Evolutionary conservation across 1,139 yeast species (phyloP).

Genomic region (Kurtzmaniella quercitrusa): DNA sequence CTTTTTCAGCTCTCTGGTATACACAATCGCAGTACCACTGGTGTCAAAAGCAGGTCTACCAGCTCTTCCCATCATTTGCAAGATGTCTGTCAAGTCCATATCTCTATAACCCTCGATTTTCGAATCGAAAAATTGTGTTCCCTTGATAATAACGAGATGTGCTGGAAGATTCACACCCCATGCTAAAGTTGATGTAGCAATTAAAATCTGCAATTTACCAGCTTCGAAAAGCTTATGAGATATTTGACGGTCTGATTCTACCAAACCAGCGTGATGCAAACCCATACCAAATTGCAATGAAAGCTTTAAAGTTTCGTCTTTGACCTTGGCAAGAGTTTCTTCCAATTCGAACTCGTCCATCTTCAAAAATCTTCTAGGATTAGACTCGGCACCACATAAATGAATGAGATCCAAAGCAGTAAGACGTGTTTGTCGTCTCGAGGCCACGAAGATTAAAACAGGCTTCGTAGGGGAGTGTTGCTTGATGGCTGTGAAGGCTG

Average conservation of each 20-base stretch:
- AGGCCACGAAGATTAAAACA: conserved; percentile 90
- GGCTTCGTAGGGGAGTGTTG: conserved; percentile 94
- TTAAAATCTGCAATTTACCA: conserved; percentile 81
- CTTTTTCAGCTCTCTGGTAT: conserved; percentile 88
- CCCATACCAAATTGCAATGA: conserved; percentile 95
- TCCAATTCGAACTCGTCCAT: conserved; percentile 75
- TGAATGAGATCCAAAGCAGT: conserved; percentile 93
- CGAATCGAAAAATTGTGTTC: conserved; percentile 85
- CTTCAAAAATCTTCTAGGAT: conserved; percentile 81
- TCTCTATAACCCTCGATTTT: conserved; percentile 77
- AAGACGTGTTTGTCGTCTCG: conserved; percentile 92
- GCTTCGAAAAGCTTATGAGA: conserved; percentile 83
- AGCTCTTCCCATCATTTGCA: conserved; percentile 92
- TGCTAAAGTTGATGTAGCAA: conserved; percentile 94
- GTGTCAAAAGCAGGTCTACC: conserved; percentile 98
- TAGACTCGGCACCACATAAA: conserved; percentile 89
- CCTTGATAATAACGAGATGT: conserved; percentile 87
- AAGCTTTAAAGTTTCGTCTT: conserved; percentile 82
- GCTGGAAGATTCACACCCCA: conserved; percentile 99
- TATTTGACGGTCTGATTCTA: conserved; percentile 82
- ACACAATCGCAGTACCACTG: conserved; percentile 91
- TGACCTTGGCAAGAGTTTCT: conserved; percentile 58
- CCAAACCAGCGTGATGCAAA: conserved; percentile 95
- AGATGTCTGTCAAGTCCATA: conserved; percentile 88
- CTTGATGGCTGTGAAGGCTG: conserved; percentile 94